Conservation (phyloP, 805 yeast species). For the Jamesozyma hellenica region DNA sequence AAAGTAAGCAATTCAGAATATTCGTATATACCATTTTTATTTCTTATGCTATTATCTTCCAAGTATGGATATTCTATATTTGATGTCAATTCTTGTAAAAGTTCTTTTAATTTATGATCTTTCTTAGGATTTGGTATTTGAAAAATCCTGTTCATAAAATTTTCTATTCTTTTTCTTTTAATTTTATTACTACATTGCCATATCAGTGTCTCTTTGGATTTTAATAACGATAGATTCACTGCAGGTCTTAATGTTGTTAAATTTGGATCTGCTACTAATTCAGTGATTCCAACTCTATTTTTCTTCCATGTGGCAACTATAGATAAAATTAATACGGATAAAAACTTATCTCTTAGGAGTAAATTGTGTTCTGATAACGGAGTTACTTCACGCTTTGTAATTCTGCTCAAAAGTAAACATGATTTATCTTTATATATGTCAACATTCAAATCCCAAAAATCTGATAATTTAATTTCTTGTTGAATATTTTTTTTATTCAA, state of each 20-base stretch:
- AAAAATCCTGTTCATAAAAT: conserved; percentile 20
- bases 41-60: conserved; percentile 15
- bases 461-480: background rate
- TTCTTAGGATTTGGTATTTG: conserved; percentile 6
- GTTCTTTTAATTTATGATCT: background rate
- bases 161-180: conserved; percentile 16
- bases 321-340: conserved; percentile 19
- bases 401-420: conserved; percentile 19
- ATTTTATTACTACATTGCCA: conserved; percentile 12
- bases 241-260: conserved; percentile 4
- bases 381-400: conserved; percentile 25
- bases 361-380: conserved; percentile 26
- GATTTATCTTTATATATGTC: conserved; percentile 21
- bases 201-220: conserved; percentile 16
- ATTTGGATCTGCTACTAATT: conserved; percentile 16
- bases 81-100: background rate
- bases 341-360: conserved; percentile 21
- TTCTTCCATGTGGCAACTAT: conserved; percentile 16
- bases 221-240: conserved; percentile 4
- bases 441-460: conserved; percentile 6
- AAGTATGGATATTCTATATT: conserved; percentile 8
- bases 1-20: conserved; percentile 20
- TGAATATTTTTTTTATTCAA: background rate
- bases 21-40: conserved; percentile 5
- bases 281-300: conserved; percentile 17